Evolutionary conservation across 441 rosid species (phyloP).

Genomic region (Erodium texanum): DNA sequence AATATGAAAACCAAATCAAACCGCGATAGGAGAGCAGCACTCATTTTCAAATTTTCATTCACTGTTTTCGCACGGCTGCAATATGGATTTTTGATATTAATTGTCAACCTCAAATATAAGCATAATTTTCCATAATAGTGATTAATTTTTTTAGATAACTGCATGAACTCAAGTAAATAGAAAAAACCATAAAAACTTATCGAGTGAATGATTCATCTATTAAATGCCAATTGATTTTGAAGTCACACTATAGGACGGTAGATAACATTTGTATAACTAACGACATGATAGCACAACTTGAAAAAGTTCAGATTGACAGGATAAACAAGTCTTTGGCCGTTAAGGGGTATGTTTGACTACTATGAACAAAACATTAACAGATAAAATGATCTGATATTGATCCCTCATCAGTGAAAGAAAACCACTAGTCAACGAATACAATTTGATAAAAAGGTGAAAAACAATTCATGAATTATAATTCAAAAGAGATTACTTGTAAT

Average conservation of each 20-base stretch:
- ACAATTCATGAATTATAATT: background rate
- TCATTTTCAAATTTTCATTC: constrained; percentile 94
- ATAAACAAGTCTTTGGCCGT: background rate
- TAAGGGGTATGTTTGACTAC: constrained; percentile 3
- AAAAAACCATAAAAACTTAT: constrained; percentile 1
- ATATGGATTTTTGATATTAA: constrained; percentile 26
- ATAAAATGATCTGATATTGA: background rate
- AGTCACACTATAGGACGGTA: background rate
- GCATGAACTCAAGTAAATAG: constrained; percentile 2
- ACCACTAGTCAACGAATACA: background rate
- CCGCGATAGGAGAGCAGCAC: constrained; percentile 90
- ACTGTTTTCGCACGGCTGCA: constrained; percentile 99
- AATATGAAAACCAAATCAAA: constrained; percentile 96
- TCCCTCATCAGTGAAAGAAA: background rate
- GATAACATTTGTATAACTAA: background rate
- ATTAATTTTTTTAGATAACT: constrained; percentile 10
- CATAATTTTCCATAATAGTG: constrained; percentile 8
- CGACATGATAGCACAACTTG: background rate
- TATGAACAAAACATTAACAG: background rate
- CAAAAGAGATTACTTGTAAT: constrained; percentile 65
- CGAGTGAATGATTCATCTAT: background rate
- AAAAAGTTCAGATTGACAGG: background rate
- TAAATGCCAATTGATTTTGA: background rate
- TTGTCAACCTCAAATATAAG: constrained; percentile 1
- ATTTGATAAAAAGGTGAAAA: background rate